Base-by-base conservation (phyloP, 116 monocot genomes). In the Cymodocea nodosa region DNA sequence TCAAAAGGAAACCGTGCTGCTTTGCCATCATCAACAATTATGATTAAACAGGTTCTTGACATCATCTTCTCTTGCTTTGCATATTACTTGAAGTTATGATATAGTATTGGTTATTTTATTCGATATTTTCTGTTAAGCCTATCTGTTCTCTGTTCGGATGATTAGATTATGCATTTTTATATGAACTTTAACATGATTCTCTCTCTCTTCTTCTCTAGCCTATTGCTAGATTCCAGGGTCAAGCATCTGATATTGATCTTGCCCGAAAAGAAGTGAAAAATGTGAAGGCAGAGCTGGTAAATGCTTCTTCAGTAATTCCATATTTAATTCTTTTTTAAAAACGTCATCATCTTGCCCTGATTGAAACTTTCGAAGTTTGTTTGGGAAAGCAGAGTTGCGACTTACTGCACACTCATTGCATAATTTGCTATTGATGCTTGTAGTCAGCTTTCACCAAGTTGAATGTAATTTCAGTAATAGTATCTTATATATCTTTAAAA, bases 1-100 rank as follows among this genome's bases (percentile, higher is more conserved):
- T 78, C 85, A 49, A 87, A 52, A 79, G 95, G 95, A 59, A 95
- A 95, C 62, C 90, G 90, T 66, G 73, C 95, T 51, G 95, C 95
- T 63, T 77, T 95, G 44, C 95, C 95, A 62, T 95, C 95, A 76
- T 85, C 95, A 44, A 85, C 84, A 34, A 87, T 95, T 56, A 95
- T 95, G 95, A 90, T 95, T 37, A 95, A 85, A 67, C 82, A 95
- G 90, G 95, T 95, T 51, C 34, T 35, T 69, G 50, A 48, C 35
- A 54, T 52, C 17, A 66, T 12, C 40, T 62, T 34, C 15, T 19
- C 23, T n/a, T 8, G 40, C 49, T 52, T 53, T 70, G 36, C 62
- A 49, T 67, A 48, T 61, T 14, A 7, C 12, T 14, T 35, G 8
- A 30, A 25, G 23, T 34, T 10, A 22, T 66, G 8, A 51, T 66